These are phyloP conservation scores for Cavenderia fasciculata DNA, from an alignment of 78 protist genomes.

Conservation along the genomic window DNA sequence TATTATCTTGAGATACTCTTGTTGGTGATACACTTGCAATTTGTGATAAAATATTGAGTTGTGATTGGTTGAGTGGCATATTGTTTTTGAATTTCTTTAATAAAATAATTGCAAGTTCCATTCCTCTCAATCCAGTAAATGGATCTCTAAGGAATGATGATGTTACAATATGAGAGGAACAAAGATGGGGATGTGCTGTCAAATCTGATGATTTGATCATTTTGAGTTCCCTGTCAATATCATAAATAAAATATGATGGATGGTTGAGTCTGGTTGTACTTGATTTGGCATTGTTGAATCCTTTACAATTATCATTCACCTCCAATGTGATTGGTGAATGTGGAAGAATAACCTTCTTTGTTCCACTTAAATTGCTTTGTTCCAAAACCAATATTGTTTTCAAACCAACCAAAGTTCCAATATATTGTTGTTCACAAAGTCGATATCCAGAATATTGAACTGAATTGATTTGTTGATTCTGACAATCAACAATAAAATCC, in stretches of 20 bases:
- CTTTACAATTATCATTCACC: no score
- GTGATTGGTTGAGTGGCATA: neutral
- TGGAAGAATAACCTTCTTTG: neutral
- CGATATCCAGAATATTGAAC: neutral
- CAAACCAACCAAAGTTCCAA: constrained; percentile 1
- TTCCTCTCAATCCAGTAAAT: neutral
- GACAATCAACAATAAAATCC: neutral
- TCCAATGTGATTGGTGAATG: neutral
- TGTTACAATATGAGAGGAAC: neutral
- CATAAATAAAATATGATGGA: neutral
- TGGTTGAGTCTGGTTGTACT: neutral
- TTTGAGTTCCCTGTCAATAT: neutral
- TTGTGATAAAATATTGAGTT: neutral
- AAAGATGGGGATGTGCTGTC: neutral
- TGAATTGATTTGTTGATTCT: neutral
- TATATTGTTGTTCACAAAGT: neutral
- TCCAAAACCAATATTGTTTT: neutral
- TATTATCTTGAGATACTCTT: neutral
- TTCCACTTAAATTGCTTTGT: neutral
- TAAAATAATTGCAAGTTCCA: neutral
- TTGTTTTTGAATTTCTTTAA: neutral
- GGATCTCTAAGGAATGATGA: neutral
- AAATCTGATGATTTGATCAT: neutral
- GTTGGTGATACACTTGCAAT: neutral
- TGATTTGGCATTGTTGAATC: no score